Percentiles rank a stretch among this genome's conserved stretches.
These are phyloP conservation scores for Ophiobolus disseminans DNA, from an alignment of 2,329 filamentous ascomycete genomes.

Conservation along the genomic window DNA sequence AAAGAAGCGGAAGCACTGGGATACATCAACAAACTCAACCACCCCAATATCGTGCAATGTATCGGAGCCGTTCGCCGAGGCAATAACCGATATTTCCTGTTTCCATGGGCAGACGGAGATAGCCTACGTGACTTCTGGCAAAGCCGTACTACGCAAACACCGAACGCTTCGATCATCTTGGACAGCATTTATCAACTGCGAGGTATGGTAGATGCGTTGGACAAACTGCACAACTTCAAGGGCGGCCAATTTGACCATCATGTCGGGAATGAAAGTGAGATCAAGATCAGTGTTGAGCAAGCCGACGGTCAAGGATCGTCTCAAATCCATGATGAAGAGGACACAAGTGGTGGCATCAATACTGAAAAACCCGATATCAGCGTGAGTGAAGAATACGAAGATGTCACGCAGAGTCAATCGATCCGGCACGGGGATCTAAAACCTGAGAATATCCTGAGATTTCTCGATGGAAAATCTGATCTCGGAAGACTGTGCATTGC, in stretches of 20 bases:
- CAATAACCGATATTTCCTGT: slow-evolving; percentile 27
- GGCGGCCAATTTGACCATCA: background rate
- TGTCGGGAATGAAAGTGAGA: background rate
- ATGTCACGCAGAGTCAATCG: slow-evolving; percentile 2
- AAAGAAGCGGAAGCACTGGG: slow-evolving; percentile 14
- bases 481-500: slow-evolving; percentile 23
- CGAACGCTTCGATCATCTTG: background rate
- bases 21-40: slow-evolving; percentile 18
- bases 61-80: slow-evolving; percentile 20
- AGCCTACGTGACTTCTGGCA: slow-evolving; percentile 21
- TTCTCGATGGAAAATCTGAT: background rate
- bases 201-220: slow-evolving; percentile 23
- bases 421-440: slow-evolving; percentile 32
- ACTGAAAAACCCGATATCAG: background rate
- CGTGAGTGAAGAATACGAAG: too few species aligned
- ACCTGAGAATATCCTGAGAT: slow-evolving; percentile 32
- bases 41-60: slow-evolving; percentile 17
- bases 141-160: background rate
- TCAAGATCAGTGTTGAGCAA: background rate
- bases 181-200: slow-evolving; percentile 15
- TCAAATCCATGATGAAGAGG: background rate
- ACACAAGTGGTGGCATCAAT: background rate
- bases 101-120: slow-evolving; percentile 28
- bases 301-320: background rate
- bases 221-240: slow-evolving; percentile 15